These are phyloP conservation scores for Backusella macrospora DNA, from an alignment of 192 early-diverging fungal genomes.

Conservation along the genomic window DNA sequence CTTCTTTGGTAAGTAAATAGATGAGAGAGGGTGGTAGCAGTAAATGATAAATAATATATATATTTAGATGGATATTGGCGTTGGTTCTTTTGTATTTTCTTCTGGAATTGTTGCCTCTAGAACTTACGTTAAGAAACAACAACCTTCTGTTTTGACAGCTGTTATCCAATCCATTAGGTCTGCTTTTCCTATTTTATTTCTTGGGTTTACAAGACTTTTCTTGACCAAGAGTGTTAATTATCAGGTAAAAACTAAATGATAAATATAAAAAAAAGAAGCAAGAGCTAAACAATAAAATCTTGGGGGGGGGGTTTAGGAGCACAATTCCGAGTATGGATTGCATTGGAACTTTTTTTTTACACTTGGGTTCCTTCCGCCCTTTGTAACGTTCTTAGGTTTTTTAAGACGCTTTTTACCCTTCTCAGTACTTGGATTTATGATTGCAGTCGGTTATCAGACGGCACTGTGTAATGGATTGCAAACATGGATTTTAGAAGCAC, in stretches of 20 bases:
- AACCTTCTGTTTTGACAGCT: conserved; percentile 17
- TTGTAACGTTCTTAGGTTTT: conserved; percentile 65
- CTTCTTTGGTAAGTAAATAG: conserved; percentile 65
- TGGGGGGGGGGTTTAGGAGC: conserved; percentile 71
- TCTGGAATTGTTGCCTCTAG: conserved; percentile 80
- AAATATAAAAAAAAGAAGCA: too few relatives aligned
- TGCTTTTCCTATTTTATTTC: conserved; percentile 66
- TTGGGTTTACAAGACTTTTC: conserved; percentile 75
- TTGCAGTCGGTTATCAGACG: conserved; percentile 62
- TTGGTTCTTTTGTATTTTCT: conserved; percentile 93
- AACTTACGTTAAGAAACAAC: conserved; percentile 40
- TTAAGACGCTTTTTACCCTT: conserved; percentile 60
- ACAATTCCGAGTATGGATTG: conserved; percentile 92
- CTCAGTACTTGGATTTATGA: conserved; percentile 50
- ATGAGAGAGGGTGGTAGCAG: neutral
- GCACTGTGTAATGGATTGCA: conserved; percentile 62
- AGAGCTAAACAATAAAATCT: too few relatives aligned
- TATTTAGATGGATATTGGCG: conserved; percentile 89
- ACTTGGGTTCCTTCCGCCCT: conserved; percentile 80
- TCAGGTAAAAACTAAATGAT: conserved; percentile 53
- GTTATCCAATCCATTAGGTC: conserved; percentile 51
- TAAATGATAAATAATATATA: too few relatives aligned
- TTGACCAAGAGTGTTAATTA: conserved; percentile 85
- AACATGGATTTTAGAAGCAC: conserved; percentile 75
- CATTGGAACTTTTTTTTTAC: conserved; percentile 99